Base-by-base conservation (phyloP, 2,329 filamentous ascomycete genomes). In the Cladophialophora exuberans region DNA sequence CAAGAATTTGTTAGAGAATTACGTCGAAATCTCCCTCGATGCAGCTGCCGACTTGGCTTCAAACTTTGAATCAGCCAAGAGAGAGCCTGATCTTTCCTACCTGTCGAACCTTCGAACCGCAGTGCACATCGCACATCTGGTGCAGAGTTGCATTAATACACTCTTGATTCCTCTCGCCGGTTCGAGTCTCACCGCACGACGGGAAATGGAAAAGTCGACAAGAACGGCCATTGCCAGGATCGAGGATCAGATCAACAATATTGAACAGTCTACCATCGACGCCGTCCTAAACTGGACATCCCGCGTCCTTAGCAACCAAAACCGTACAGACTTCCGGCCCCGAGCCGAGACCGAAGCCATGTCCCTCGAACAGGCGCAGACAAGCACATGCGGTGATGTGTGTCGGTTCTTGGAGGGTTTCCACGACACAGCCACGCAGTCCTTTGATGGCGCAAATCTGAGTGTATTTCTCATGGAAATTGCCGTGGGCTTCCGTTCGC, bases 281-380 rank as follows among this genome's bases (percentile, higher is more conserved):
- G 88, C 89, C 18, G 83, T 88, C 4, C 72, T 93, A 46, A 87
- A 89, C 64, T 96, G 89, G 85, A 83, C 89, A 22, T 73, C 79
- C 56, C 88, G 86, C 66, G 81, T 89, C 4, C 81, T 97, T 10
- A 78, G 83, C 11, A 82, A 82, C 39, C 92, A 97, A 70, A 91
- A 88, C 75, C 96, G 94, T 71, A 86, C 87, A 26, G 92, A 97
- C 69, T 97, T 95, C 74, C 82, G 90, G 7, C 92, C 92, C n/a
- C 85, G 83, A 59, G 91, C 96, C 70, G 87, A 86, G 52, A 86
- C 89, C 52, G 67, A 88, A 28, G 73, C 67, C 49, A 66, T 72
- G 7, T 69, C 72, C 22, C 76, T 90, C 48, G 90, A 94, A 66
- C 86, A 86, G 56, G 78, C 96, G 15, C 89, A 97, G 70, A 97